Base-by-base conservation (phyloP, 2,329 filamentous ascomycete genomes). In the Botrytis pseudocinerea region DNA sequence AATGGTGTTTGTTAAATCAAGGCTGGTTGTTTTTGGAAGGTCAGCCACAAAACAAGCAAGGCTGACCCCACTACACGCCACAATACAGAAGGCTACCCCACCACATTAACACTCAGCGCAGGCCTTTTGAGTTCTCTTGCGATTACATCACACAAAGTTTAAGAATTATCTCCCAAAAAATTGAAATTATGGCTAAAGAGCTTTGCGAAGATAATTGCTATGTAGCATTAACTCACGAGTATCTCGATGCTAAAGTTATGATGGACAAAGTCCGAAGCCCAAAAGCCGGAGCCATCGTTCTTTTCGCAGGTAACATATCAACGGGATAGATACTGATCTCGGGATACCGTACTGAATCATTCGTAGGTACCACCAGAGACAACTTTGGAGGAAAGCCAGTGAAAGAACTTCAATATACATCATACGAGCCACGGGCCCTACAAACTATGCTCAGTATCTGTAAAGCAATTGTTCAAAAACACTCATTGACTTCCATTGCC, bases 321-420 rank as follows among this genome's bases (percentile, higher is more conserved):
- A 62, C 40, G 40, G 28, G 48, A 57, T 74, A 68, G 46, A 59
- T 74, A 68, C 61, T 60, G n/a, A 18, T 57, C 51, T 44, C 38
- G 28, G 4, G 57, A n/a, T 28, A 35, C 66, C 20, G 61, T 62
- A 62, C 65, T 71, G 32, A 71, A 74, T 76, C 54, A 76, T 78
- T 63, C 74, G 78, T 69, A 92, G 92, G 92, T 71, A 94, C 92
- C 1, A 97, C 93, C 3, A 87, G 93, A 73, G 91, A 95, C 83
- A 90, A 86, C 78, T 96, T 96, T 82, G 86, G 84, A 70, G 86
- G 87, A 73, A 91, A 91, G 74, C 85, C 90, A n/a, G 92, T 97
- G 74, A 89, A 89, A 48, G 89, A 92, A 70, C 89, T 97, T 2
- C 85, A 91, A 70, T 97, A 97, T 83, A 89, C 89, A 28, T 89